A percentile compares a stretch with the other conserved stretches of the same genome.
Evolutionary conservation across 805 yeast genomes (phyloP).

Genomic region (Candida maris): DNA sequence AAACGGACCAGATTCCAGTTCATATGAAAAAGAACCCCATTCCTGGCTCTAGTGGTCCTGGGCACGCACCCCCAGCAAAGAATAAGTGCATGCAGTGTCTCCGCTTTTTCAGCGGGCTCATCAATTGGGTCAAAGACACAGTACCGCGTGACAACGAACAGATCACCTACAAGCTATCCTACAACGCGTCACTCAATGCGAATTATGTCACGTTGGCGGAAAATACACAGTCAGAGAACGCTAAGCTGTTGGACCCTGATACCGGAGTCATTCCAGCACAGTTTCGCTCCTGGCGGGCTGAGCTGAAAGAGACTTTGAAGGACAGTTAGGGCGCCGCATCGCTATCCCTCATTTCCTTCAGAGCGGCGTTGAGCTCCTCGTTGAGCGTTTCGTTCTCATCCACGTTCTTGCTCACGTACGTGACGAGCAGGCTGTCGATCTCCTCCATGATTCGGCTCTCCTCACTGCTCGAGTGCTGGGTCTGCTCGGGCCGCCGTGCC

Average conservation of each 20-base stretch:
- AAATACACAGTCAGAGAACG: slow-evolving; percentile 33
- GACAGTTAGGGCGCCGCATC: too few species aligned
- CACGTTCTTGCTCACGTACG: slow-evolving; percentile 18
- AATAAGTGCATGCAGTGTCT: slow-evolving; percentile 76
- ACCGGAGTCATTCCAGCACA: slow-evolving; percentile 43
- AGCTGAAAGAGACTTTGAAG: slow-evolving; percentile 7
- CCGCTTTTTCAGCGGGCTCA: slow-evolving; percentile 80
- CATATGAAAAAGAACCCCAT: slow-evolving; percentile 50
- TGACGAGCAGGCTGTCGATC: slow-evolving; percentile 16
- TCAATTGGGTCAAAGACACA: slow-evolving; percentile 67
- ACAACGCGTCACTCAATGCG: slow-evolving; percentile 46
- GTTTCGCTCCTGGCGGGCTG: slow-evolving; percentile 54
- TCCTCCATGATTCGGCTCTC: slow-evolving; percentile 15
- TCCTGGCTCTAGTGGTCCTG: slow-evolving; percentile 11
- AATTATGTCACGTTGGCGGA: slow-evolving; percentile 48
- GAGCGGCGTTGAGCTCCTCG: slow-evolving; percentile 9
- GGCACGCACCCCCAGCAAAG: slow-evolving; percentile 31
- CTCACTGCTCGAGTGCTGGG: slow-evolving; percentile 13
- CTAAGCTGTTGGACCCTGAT: slow-evolving; percentile 34
- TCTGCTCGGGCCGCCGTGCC: slow-evolving; percentile 1
- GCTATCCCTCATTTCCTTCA: slow-evolving; percentile 13
- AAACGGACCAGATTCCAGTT: slow-evolving; percentile 76
- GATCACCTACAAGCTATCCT: slow-evolving; percentile 52
- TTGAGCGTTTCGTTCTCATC: slow-evolving; percentile 13
- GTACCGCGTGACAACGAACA: slow-evolving; percentile 51